Conservation (phyloP, 2,329 filamentous ascomycete species). For the Cryphonectria parasitica region DNA sequence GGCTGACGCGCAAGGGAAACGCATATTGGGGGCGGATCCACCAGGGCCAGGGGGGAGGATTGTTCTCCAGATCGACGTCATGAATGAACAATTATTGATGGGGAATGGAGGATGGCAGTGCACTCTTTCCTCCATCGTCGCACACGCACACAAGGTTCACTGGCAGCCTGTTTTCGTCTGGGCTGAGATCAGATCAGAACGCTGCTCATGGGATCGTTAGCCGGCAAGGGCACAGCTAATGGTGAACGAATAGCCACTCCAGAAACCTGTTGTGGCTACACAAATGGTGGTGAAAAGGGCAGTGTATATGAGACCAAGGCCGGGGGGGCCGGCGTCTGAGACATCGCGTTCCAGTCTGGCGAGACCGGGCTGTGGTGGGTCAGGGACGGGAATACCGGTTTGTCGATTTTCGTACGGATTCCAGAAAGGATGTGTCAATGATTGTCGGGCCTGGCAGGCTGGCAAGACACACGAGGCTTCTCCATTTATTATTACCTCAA, state of each 20-base stretch:
- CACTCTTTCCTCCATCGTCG: neutral
- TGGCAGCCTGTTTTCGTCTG: neutral
- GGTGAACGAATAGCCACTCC: neutral
- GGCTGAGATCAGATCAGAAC: neutral
- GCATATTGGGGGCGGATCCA: neutral
- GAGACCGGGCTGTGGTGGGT: neutral
- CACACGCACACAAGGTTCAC: neutral
- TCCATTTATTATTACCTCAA: neutral
- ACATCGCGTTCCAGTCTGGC: neutral
- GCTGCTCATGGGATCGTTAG: neutral
- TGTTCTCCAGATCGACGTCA: neutral
- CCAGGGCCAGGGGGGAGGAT: neutral
- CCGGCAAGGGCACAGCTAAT: neutral
- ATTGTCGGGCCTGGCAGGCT: neutral
- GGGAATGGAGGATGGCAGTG: no score
- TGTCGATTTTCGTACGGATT: neutral
- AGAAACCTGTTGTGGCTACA: neutral
- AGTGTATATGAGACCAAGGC: neutral
- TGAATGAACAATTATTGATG: neutral
- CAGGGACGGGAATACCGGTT: neutral
- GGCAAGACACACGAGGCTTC: neutral
- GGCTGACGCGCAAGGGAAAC: neutral
- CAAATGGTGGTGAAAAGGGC: no score
- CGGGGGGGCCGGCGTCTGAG: neutral
- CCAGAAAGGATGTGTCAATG: slow-evolving; percentile 4